Evolutionary conservation across 2,329 filamentous ascomycete genomes (phyloP), one percentile per base, ranked within the genome.

Genomic region (Xylariaceae sp.): DNA sequence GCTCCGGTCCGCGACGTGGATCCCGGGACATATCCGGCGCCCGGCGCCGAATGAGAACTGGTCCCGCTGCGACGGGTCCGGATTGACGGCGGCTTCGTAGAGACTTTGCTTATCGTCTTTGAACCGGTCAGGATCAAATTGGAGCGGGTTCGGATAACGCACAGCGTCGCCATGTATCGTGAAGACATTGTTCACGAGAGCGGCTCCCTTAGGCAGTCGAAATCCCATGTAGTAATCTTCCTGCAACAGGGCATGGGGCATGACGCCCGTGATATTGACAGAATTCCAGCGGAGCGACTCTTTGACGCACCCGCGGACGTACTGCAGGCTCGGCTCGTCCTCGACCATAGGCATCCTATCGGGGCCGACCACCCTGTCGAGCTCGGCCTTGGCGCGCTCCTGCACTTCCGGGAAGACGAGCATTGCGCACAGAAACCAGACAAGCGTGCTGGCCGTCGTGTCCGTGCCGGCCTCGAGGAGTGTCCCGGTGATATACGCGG

Each of bases 11-110:
- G 56, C 57, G 20, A 64, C 56, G 35, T 60, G 58, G 42, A 55
- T 60, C 1, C 49, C 80, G 2, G 73, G 77, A 54, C 80, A 83
- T 25, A 80, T 68, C 2, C 60, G 55, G 8, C 59, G 50, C 4
- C 59, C 59, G 3, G 58, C 55, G 2, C 60, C 60, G 27, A 61
- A 63, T n/a, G 50, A 37, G 22, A 55, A 63, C 22, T 64, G 59
- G 22, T 63, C 61, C 2, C 60, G 53, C 37, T 61, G 53, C 8
- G 51, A 48, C 14, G 38, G 43, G 25, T 63, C 60, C 0, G 64
- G 47, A 14, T 69, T 56, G 40, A 53, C 62, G 35, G 58, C 57
- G 1, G 65, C 55, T 37, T 65, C 63, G 8, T 59, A 64, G 45
- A 44, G 55, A 1, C 52, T 57, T 27, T 56, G 55, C 6, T n/a